A percentile compares a stretch with the other conserved stretches of the same genome.
Conservation (phyloP, 129 eudicot genomes). For the Cynara cardunculus region DNA sequence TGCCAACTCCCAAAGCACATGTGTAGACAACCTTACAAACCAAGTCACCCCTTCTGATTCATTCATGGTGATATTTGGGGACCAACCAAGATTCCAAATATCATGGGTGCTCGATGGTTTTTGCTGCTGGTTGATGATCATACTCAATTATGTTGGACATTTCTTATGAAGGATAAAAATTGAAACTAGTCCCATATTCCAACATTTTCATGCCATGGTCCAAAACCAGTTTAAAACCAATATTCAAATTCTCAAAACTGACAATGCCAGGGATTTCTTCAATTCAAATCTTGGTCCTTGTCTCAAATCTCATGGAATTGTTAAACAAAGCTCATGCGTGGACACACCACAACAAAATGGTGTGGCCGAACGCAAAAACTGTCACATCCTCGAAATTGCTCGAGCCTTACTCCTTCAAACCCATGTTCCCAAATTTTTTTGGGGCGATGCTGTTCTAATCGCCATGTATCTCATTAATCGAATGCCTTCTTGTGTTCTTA, state of each 20-base stretch:
- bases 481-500: not conserved
- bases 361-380: not conserved
- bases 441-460: not conserved
- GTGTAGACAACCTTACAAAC: not conserved
- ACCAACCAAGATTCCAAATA: not conserved
- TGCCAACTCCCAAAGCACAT: conserved; percentile 3
- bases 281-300: not conserved
- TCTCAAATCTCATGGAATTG: not conserved
- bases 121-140: not conserved
- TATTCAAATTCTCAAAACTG: not conserved
- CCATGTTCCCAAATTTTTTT: not conserved
- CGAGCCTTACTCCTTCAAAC: not conserved
- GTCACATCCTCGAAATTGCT: not conserved
- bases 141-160: not conserved
- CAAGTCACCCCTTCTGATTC: not conserved
- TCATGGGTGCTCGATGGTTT: conserved; percentile 8
- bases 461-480: not conserved
- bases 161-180: conserved; percentile 9
- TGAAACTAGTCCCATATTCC: not conserved
- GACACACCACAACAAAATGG: conserved; percentile 12
- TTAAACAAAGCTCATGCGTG: not conserved
- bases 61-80: conserved; percentile 11
- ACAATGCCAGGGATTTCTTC: not conserved
- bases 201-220: not conserved
- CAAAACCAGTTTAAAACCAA: not conserved